Evolutionary conservation across 108 stramenopile species (phyloP), one percentile per base, ranked within the genome.

Genomic region (Pseudonitzschia delicatissima): DNA sequence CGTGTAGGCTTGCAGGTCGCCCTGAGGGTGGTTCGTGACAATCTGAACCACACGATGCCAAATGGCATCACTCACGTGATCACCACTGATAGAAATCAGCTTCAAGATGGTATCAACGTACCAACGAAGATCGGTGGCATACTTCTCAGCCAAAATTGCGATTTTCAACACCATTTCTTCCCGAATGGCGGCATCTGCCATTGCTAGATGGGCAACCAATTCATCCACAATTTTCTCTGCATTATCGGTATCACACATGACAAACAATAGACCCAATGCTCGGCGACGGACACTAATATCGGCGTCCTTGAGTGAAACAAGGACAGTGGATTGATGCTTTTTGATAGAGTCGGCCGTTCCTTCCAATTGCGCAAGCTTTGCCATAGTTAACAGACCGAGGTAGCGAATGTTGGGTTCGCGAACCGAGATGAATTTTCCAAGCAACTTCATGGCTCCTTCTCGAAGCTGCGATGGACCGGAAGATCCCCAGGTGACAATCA

Each of bases 41-140:
- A 99, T 96, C 66, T 98, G 95, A 47, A 99, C 95, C 35, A 96
- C 93, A 59, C 98, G 95, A 74, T 96, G 95, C 98, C 98, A 99
- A 52, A 99, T 96, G 8, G 93, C 86, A 72, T 97, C 98, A 58
- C 91, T 86, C 33, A 98, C 98, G 65, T 92, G 85, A 72, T 98
- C 97, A 0, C 98, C 98, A 51, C 96, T 94, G 34, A 94, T 84
- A 25, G 88, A 81, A 57, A 99, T 93, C 51, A 98, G 80, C 63
- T 97, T 92, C 55, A 98, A 69, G 72, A 99, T 91, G 11, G 95
- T 96, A 76, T 99, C 98, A 25, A 99, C 96, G 69, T 99, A 99
- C 98, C 98, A 97, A 57, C 88, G 79, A 21, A 96, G 77, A 69
- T 98, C 95, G 11, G 87, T 90, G 12, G 98, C 93, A 80, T 93